Base-by-base conservation (phyloP, 345 rosid species). In the Melaleuca quinquenervia region DNA sequence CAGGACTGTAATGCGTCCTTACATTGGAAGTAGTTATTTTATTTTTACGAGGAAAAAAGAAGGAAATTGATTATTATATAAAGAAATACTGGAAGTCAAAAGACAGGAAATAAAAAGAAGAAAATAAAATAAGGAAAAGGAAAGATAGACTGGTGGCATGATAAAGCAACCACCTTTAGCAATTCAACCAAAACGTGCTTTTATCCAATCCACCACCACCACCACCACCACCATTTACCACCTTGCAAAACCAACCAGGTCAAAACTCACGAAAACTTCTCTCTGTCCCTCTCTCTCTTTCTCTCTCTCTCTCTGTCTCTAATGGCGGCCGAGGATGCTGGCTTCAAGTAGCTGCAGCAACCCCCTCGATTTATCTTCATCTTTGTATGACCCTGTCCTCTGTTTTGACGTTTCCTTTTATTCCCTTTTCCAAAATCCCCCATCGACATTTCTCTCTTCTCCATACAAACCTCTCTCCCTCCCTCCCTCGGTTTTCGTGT, bases 151-250 rank as follows among this genome's bases (percentile, higher is more conserved):
- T 22, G 52, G 82, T 70, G 48, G 26, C 80, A 36, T 2, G 80
- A 70, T 36, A 60, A 60, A 41, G 82, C 84, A 62, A 55, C 85
- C 85, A 52, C 18, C 62, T 52, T 83, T 90, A 56, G 55, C 51
- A 45, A 27, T 87, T 86, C 86, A 88, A 89, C 89, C 86, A 88
- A 87, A 91, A 84, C 90, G 88, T 90, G 92, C 88, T 87, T 83
- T 86, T 62, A 45, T 83, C 49, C 82, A 62, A 52, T 51, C 27
- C 83, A 50, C 84, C 76, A 83, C 84, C 84, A 76, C 84, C 48
- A 86, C 27, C 60, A 82, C 88, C 86, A 85, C 90, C 80, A 85
- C 20, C 41, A 6, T 36, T 70, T 70, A 70, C 80, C 48, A 36
- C 44, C 48, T 36, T 20, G 80, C 80, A 36, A 70, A 70, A 32